phyloP scores from a whole-genome alignment of 139 green algal species.

The Raphidocelis subcapitata region DNA sequence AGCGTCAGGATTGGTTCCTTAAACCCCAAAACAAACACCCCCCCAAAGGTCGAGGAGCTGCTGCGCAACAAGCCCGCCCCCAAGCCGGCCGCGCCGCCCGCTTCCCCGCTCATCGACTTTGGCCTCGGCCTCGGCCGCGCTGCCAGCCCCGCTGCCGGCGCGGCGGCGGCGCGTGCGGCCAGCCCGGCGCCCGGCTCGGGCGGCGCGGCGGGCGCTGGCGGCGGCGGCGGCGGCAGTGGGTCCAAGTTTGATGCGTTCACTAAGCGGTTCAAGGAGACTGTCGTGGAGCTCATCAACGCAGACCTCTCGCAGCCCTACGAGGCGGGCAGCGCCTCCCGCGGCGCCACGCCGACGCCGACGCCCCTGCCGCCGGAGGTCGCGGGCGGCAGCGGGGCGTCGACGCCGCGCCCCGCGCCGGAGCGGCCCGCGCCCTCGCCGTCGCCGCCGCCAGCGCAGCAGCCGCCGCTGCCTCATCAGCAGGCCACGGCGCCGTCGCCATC shows the following conservation, averaged over 20 bases:
- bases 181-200: too few species aligned
- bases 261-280: constrained; percentile 22
- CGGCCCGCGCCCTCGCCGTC: neutral
- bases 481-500: too few species aligned
- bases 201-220: neutral
- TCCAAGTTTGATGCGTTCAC: constrained; percentile 27
- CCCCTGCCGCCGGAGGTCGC: neutral
- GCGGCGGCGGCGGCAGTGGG: neutral
- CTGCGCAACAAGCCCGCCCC: constrained; percentile 25
- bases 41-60: constrained; percentile 48
- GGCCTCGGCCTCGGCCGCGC: constrained; percentile 1
- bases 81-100: neutral
- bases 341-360: neutral
- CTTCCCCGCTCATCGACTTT: constrained; percentile 4
- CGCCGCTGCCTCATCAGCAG: neutral
- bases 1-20: too few species aligned
- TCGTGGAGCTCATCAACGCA: constrained; percentile 34
- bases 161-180: too few species aligned
- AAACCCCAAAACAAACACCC: too few species aligned
- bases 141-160: neutral
- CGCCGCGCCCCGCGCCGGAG: neutral
- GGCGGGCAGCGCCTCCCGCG: neutral
- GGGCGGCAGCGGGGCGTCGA: neutral
- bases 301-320: constrained; percentile 19
- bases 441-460: neutral